phyloP scores from a whole-genome alignment of 2,329 filamentous ascomycete genomes.

The Rhexocercosporidium sp. region DNA sequence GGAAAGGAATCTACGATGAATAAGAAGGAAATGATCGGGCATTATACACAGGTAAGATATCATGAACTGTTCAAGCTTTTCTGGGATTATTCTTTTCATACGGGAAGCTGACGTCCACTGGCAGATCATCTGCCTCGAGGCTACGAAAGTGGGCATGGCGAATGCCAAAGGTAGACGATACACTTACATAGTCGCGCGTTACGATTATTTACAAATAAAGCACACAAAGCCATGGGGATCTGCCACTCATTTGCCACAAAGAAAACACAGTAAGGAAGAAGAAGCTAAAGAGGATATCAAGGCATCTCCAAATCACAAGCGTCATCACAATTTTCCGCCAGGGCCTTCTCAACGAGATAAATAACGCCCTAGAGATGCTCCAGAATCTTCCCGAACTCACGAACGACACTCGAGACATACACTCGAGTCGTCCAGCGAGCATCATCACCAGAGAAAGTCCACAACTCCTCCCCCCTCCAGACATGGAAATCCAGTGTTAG shows the following conservation, averaged over 20 bases:
- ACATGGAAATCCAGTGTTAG: neutral
- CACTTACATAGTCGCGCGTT: neutral
- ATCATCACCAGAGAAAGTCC: neutral
- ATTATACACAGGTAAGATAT: neutral
- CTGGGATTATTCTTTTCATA: neutral
- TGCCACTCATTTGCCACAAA: neutral
- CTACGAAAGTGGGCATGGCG: slow-evolving; percentile 1
- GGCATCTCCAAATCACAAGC: neutral
- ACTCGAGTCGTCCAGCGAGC: neutral
- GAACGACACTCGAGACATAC: neutral
- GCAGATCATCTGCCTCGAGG: neutral
- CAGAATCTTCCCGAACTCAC: neutral
- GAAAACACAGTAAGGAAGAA: neutral
- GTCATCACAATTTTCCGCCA: too few species aligned
- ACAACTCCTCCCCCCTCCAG: neutral
- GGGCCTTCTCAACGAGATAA: neutral
- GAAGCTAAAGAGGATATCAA: neutral
- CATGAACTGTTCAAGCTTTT: too few species aligned
- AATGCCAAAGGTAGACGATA: neutral
- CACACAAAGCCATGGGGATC: neutral
- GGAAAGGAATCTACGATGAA: neutral
- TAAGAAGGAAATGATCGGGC: neutral
- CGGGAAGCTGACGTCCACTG: neutral
- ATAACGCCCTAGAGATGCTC: too few species aligned
- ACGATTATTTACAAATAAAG: neutral